These are phyloP conservation scores for Cytospora paraplurivora DNA, from an alignment of 2,329 filamentous ascomycete species.

Conservation along the genomic window DNA sequence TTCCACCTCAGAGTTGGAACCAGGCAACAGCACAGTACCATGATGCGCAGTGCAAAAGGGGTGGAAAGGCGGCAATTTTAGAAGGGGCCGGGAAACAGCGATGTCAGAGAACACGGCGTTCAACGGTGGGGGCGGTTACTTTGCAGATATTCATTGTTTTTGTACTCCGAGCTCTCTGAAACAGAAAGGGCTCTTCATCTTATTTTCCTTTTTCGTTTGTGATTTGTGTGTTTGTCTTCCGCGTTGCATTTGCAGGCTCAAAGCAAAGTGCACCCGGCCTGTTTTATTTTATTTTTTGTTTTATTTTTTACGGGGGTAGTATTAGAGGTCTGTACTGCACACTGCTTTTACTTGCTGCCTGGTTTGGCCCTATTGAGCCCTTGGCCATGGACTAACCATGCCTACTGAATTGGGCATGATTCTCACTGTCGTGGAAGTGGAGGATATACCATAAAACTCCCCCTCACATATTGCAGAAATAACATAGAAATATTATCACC, in stretches of 20 bases:
- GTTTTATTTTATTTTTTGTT: no score
- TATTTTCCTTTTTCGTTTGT: background rate
- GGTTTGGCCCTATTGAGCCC: background rate
- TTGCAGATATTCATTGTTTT: background rate
- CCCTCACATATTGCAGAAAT: no score
- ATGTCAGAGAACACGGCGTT: conserved; percentile 1
- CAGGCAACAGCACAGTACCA: conserved; percentile 18
- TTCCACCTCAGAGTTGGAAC: conserved; percentile 14
- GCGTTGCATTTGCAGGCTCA: background rate
- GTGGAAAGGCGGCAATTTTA: background rate
- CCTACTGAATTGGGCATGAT: background rate
- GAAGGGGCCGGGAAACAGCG: background rate
- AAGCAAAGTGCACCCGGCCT: background rate
- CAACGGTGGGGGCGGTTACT: background rate
- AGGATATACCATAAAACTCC: background rate
- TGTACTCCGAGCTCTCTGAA: background rate
- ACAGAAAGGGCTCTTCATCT: background rate
- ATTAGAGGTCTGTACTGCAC: background rate
- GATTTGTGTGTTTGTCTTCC: background rate
- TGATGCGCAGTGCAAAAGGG: conserved; percentile 12
- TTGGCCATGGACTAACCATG: background rate
- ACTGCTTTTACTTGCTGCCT: background rate
- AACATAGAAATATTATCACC: background rate
- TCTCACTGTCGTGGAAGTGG: background rate
- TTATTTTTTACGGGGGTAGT: no score